These are phyloP conservation scores for Xylaria sp. DNA, from an alignment of 2,329 filamentous ascomycete species.

Conservation along the genomic window DNA sequence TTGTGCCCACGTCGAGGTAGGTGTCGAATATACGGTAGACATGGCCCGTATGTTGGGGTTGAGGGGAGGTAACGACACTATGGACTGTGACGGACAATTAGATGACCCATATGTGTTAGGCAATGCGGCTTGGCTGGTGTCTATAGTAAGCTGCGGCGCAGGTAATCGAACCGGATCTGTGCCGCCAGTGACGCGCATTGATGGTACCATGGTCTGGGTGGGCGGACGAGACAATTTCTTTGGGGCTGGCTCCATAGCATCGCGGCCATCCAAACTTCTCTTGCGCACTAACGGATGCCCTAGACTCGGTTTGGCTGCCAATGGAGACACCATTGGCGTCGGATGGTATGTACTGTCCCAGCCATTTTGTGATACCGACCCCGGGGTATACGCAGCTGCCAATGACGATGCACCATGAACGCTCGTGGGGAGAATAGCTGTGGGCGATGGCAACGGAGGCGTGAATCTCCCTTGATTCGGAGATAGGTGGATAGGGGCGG, in stretches of 20 bases:
- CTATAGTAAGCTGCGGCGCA: conserved; percentile 75
- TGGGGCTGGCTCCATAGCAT: conserved; percentile 62
- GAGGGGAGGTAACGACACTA: conserved; percentile 70
- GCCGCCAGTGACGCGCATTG: conserved; percentile 39
- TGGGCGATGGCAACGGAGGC: conserved; percentile 64
- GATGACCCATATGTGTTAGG: conserved; percentile 48
- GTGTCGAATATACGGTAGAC: conserved; percentile 75
- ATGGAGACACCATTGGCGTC: conserved; percentile 57
- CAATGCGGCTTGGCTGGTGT: conserved; percentile 56
- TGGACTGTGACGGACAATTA: conserved; percentile 55
- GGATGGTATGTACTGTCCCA: conserved; percentile 54
- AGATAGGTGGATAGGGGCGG: conserved; percentile 52
- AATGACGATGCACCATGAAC: conserved; percentile 51
- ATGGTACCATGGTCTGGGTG: conserved; percentile 39
- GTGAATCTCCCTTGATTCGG: conserved; percentile 53
- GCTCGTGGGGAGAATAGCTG: conserved; percentile 49
- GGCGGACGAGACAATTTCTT: conserved; percentile 58
- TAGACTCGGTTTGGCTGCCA: conserved; percentile 58
- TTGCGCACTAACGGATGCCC: conserved; percentile 58
- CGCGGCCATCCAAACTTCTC: conserved; percentile 60
- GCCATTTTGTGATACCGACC: conserved; percentile 46
- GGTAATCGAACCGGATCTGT: conserved; percentile 64
- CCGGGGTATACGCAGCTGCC: conserved; percentile 55
- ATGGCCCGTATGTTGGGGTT: conserved; percentile 74
- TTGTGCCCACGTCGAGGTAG: conserved; percentile 54